Evolutionary conservation across 345 rosid species (phyloP).

Genomic region (Populus pruinosa): DNA sequence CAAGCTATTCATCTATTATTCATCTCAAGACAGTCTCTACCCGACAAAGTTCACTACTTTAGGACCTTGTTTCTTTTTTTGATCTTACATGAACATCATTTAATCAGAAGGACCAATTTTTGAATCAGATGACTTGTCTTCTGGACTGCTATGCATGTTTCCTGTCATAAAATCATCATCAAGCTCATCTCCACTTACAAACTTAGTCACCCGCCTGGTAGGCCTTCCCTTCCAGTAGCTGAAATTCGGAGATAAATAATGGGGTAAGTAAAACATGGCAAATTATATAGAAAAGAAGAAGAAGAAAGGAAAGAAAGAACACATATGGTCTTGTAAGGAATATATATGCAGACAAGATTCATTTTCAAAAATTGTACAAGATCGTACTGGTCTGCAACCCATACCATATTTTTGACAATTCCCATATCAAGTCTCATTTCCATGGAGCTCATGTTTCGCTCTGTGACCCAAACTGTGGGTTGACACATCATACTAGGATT

Average conservation of each 20-base stretch:
- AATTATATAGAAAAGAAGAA: background rate
- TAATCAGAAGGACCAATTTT: conserved; percentile 22
- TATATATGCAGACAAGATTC: background rate
- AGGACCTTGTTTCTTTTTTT: conserved; percentile 53
- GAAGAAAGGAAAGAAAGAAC: background rate
- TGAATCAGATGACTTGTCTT: conserved; percentile 27
- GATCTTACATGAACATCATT: conserved; percentile 31
- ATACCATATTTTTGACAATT: background rate
- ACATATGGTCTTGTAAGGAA: background rate
- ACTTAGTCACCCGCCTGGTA: conserved; percentile 58
- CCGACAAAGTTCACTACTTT: conserved; percentile 74
- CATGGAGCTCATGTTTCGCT: background rate
- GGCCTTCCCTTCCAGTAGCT: conserved; percentile 40
- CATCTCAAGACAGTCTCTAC: conserved; percentile 15
- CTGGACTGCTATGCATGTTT: conserved; percentile 25
- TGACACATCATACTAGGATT: background rate
- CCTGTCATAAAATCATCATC: conserved; percentile 68
- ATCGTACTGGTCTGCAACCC: background rate
- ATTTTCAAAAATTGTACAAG: background rate
- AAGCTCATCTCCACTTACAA: conserved; percentile 80
- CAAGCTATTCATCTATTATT: background rate
- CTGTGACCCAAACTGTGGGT: background rate
- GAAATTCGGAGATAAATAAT: conserved; percentile 7
- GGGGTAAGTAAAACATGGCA: background rate
- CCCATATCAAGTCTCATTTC: background rate